Conservation (phyloP, 371 early-diverging fungal genomes). For the Rhizopus microsporus region DNA sequence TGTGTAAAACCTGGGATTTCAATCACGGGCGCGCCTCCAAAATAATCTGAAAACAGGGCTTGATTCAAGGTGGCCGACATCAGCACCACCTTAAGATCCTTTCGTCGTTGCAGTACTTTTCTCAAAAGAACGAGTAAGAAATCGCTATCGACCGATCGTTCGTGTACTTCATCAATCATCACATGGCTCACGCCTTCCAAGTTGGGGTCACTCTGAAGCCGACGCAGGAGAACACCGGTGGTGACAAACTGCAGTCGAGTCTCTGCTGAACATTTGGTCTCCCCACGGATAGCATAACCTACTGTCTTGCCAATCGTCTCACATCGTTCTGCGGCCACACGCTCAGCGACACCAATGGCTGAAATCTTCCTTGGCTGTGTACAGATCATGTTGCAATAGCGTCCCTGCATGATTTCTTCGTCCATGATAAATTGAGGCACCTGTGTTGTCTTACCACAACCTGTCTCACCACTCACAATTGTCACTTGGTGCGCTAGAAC, state of each 20-base stretch:
- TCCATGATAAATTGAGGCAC: constrained; percentile 91
- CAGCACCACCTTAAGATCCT: constrained; percentile 61
- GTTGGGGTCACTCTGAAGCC: constrained; percentile 70
- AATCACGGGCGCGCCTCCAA: constrained; percentile 64
- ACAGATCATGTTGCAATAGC: constrained; percentile 75
- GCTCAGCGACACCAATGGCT: constrained; percentile 84
- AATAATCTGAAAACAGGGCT: constrained; percentile 61
- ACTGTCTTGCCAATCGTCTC: constrained; percentile 56
- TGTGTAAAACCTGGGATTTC: constrained; percentile 80
- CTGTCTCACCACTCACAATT: constrained; percentile 80
- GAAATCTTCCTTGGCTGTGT: constrained; percentile 96
- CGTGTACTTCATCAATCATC: constrained; percentile 84
- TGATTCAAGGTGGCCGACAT: constrained; percentile 85
- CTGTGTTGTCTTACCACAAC: constrained; percentile 85
- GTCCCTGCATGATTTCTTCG: constrained; percentile 56
- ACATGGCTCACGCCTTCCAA: constrained; percentile 67
- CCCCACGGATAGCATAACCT: constrained; percentile 65
- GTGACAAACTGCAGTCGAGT: constrained; percentile 85
- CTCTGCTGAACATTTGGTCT: constrained; percentile 56
- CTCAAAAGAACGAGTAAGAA: constrained; percentile 62
- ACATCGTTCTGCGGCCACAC: constrained; percentile 73
- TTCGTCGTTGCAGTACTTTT: constrained; percentile 52
- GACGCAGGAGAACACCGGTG: constrained; percentile 81
- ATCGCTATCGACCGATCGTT: constrained; percentile 71
- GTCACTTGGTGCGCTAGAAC: constrained; percentile 55